Base-by-base conservation (phyloP, 2,329 filamentous ascomycete species). In the Colletotrichum phormii region DNA sequence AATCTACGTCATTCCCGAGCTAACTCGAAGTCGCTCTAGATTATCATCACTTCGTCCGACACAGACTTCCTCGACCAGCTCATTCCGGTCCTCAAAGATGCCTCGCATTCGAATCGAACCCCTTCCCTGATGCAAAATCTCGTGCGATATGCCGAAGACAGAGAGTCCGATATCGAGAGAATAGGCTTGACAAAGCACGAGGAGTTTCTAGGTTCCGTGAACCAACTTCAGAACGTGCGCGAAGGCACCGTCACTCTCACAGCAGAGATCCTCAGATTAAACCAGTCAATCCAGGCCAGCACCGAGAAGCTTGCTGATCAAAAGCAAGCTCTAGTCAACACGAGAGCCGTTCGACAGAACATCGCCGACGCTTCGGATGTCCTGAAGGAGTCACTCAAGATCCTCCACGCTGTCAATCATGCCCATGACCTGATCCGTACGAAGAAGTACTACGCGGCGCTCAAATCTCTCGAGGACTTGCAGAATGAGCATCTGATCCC, bases 131-230 rank as follows among this genome's bases (percentile, higher is more conserved):
- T 95, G 61, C 92, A 95, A 77, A 93, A 93, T 73, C 87, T 97
- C 68, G 90, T 92, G 58, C 91, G 92, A 76, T 97, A 98, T 82
- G 94, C 95, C 42, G 92, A 93, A 76, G 94, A 97, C 59, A 92
- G 95, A 73, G 97, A 99, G 82, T 84, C 90, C 15, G 95, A 98
- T 78, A 98, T 99, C 76, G 97, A 99, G 84, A 91, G 91, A 26
- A 97, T 98, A 77, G 98, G 97, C 77, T 92, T 98, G 78, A 96
- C 94, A 12, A 98, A 98, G 78, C 97, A 99, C 79, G 96, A 98
- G 80, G 97, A 98, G 79, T 99, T 99, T 79, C 92, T 98, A 42
- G 91, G 90, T 75, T 98, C 96, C 0, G 95, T 99, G 76, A 97
- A 97, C 78, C 95, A 97, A 80, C 89, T 99, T n/a, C 93, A 98